Conservation (phyloP, 768 basidiomycete genomes). For the Kwoniella europaea region DNA sequence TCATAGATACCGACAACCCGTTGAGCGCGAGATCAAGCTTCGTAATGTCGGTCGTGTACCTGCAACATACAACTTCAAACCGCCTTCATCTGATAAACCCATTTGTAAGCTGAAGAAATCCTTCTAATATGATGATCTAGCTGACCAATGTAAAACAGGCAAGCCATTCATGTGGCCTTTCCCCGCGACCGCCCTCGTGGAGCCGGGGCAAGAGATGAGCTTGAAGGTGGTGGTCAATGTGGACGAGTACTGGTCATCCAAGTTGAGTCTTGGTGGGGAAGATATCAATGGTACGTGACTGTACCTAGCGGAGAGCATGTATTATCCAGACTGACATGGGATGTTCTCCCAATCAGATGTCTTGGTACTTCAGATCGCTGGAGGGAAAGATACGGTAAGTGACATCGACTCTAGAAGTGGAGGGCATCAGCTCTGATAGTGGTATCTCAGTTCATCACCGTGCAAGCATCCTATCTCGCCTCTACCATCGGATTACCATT, state of each 20-base stretch:
- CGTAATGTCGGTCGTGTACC: slow-evolving; percentile 43
- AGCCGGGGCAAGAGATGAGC: slow-evolving; percentile 28
- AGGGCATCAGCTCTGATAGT: not conserved
- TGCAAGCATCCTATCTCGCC: slow-evolving; percentile 37
- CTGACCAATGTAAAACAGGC: slow-evolving; percentile 26
- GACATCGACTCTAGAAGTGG: too few relatives aligned
- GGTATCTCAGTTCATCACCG: slow-evolving; percentile 38
- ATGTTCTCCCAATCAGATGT: slow-evolving; percentile 31
- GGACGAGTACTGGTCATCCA: slow-evolving; percentile 28
- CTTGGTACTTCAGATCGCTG: slow-evolving; percentile 39
- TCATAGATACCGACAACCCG: slow-evolving; percentile 32
- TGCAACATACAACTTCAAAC: slow-evolving; percentile 39
- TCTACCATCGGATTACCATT: slow-evolving; percentile 39
- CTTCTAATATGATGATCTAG: not conserved
- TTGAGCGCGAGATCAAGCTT: slow-evolving; percentile 25
- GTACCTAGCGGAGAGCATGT: too few relatives aligned
- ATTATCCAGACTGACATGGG: not conserved
- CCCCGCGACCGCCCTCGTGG: slow-evolving; percentile 33
- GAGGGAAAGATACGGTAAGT: slow-evolving; percentile 48
- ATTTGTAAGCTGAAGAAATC: slow-evolving; percentile 33
- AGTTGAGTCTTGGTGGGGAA: slow-evolving; percentile 35
- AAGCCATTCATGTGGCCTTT: slow-evolving; percentile 42
- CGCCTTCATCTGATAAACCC: slow-evolving; percentile 36
- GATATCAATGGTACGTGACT: slow-evolving; percentile 43
- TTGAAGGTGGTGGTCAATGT: slow-evolving; percentile 36